These are phyloP conservation scores for Euphorbia celastroides DNA, from an alignment of 441 rosid genomes.

Conservation along the genomic window DNA sequence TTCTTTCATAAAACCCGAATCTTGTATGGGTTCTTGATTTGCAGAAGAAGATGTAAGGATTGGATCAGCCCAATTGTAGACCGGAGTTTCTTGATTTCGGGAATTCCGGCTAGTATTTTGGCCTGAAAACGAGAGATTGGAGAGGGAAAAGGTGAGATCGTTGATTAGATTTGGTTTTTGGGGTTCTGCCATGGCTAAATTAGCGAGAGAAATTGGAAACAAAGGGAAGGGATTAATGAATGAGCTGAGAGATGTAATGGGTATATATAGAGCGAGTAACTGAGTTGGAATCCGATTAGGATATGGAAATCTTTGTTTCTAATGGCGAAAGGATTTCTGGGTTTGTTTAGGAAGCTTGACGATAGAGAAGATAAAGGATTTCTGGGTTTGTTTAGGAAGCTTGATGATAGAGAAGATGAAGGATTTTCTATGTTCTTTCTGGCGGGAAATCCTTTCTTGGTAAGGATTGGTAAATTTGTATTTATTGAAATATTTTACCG, in stretches of 20 bases:
- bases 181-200: constrained; percentile 8
- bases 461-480: too few relatives aligned
- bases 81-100: background rate
- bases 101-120: background rate
- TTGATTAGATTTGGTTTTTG: background rate
- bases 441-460: background rate
- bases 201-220: background rate
- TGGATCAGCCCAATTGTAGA: background rate
- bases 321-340: background rate
- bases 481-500: too few relatives aligned
- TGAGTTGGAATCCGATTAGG: background rate
- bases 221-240: background rate
- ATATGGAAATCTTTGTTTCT: background rate
- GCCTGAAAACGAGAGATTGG: background rate
- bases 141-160: background rate
- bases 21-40: background rate
- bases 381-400: background rate
- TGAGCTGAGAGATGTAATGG: background rate
- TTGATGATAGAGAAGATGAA: background rate
- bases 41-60: background rate
- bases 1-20: background rate
- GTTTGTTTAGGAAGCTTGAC: background rate
- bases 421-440: background rate
- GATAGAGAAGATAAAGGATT: background rate
- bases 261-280: background rate